Percentiles rank a stretch among this genome's conserved stretches.
phyloP scores from a whole-genome alignment of 345 rosid genomes.

The Turritis glabra region DNA sequence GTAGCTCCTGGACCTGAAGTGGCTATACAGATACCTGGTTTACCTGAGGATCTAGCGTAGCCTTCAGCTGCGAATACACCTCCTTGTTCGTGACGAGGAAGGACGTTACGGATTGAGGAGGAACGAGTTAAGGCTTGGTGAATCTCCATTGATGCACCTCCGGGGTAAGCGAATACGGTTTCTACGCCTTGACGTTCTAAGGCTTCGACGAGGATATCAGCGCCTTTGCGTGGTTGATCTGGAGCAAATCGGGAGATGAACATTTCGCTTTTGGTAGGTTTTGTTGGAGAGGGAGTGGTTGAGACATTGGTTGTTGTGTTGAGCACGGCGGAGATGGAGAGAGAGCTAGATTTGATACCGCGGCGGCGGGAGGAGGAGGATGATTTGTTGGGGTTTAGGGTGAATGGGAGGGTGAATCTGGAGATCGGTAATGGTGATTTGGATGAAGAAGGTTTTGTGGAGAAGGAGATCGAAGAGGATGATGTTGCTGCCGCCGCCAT shows the following conservation, averaged over 20 bases:
- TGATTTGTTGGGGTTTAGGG: constrained; percentile 26
- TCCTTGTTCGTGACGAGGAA: constrained; percentile 97
- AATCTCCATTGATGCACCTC: constrained; percentile 98
- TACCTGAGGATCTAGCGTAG: constrained; percentile 82
- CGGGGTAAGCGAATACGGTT: constrained; percentile 87
- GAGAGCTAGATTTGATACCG: constrained; percentile 31
- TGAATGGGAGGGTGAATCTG: constrained; percentile 37
- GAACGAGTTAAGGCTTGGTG: constrained; percentile 98
- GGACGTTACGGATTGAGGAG: constrained; percentile 66
- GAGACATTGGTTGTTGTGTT: constrained; percentile 31
- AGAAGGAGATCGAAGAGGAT: constrained; percentile 36
- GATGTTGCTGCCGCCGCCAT: constrained; percentile 34
- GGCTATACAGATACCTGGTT: constrained; percentile 90
- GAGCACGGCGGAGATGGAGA: constrained; percentile 38
- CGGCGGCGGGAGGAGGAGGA: constrained; percentile 36
- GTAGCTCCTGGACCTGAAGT: constrained; percentile 98
- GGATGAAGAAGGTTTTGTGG: constrained; percentile 31
- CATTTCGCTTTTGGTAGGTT: background rate
- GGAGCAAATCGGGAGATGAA: constrained; percentile 51
- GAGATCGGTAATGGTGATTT: constrained; percentile 34
- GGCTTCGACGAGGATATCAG: constrained; percentile 93
- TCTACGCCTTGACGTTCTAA: constrained; percentile 83
- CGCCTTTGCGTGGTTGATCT: constrained; percentile 87
- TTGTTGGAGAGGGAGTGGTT: background rate
- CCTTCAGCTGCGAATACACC: constrained; percentile 97